phyloP scores from a whole-genome alignment of 352 stramenopile species.

The Globisporangium lucens region DNA sequence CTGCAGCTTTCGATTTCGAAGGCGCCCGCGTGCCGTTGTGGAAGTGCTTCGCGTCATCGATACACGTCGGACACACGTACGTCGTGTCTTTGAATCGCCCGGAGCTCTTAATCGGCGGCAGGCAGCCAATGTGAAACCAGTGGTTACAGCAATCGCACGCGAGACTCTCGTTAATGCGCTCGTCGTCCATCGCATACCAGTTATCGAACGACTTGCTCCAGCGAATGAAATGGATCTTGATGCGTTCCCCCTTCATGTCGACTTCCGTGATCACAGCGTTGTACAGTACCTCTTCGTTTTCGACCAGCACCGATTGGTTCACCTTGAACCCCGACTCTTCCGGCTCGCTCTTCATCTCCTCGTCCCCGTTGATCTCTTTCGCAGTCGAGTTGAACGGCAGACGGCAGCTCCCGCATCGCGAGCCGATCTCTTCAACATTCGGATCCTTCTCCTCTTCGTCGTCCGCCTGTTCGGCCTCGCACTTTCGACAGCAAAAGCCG shows the following conservation, averaged over 20 bases:
- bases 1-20: conserved; percentile 44
- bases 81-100: conserved; percentile 83
- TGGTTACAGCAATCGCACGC: conserved; percentile 87
- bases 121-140: conserved; percentile 86
- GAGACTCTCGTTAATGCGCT: conserved; percentile 87
- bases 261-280: conserved; percentile 84
- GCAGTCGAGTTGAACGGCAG: conserved; percentile 45
- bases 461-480: conserved; percentile 62
- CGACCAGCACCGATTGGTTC: conserved; percentile 80
- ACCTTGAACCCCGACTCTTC: conserved; percentile 59
- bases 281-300: conserved; percentile 86
- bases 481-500: conserved; percentile 76
- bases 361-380: conserved; percentile 15
- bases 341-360: conserved; percentile 15
- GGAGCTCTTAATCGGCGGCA: conserved; percentile 82
- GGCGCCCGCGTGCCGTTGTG: conserved; percentile 57
- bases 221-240: conserved; percentile 86
- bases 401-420: conserved; percentile 61
- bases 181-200: conserved; percentile 88
- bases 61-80: conserved; percentile 80
- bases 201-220: conserved; percentile 89
- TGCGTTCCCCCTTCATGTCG: conserved; percentile 61
- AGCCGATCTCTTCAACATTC: conserved; percentile 51
- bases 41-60: conserved; percentile 70
- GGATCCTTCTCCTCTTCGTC: conserved; percentile 40